Conservation (phyloP, 2,329 filamentous ascomycete species). For the Aspergillus luchuensis region DNA sequence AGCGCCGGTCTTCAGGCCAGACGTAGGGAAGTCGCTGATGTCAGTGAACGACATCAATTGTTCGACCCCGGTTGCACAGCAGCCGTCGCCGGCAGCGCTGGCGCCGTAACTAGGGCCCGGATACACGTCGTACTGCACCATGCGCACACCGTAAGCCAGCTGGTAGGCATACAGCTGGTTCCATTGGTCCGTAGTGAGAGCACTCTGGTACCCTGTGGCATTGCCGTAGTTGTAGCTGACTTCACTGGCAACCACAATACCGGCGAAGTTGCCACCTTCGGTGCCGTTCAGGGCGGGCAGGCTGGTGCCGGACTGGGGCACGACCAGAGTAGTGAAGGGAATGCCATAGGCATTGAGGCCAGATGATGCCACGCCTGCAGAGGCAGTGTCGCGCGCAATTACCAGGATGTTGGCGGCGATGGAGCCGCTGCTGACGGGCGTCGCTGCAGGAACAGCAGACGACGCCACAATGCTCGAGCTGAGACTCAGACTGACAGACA, state of each 20-base stretch:
- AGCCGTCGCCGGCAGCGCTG: conserved; percentile 44
- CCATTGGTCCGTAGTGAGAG: conserved; percentile 60
- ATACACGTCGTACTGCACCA: conserved; percentile 62
- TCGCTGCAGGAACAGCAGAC: conserved; percentile 24
- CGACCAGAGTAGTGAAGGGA: conserved; percentile 57
- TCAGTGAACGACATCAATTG: conserved; percentile 59
- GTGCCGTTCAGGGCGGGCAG: conserved; percentile 57
- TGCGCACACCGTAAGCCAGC: conserved; percentile 58
- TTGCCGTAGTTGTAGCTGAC: conserved; percentile 57
- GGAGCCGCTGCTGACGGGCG: conserved; percentile 24
- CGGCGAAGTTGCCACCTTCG: conserved; percentile 59
- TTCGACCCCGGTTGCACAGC: conserved; percentile 53
- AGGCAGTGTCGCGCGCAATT: conserved; percentile 55
- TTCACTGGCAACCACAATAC: conserved; percentile 58
- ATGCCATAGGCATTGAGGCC: conserved; percentile 65
- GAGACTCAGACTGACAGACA: conserved; percentile 29
- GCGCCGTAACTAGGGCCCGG: conserved; percentile 56
- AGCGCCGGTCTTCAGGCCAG: conserved; percentile 55
- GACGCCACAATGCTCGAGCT: conserved; percentile 17
- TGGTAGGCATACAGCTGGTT: conserved; percentile 60
- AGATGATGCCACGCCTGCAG: conserved; percentile 52
- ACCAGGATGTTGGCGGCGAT: conserved; percentile 54
- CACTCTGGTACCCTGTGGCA: conserved; percentile 50
- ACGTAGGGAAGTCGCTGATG: conserved; percentile 55
- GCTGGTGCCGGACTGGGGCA: conserved; percentile 55